Conservation (phyloP, 352 stramenopile genomes). For the Globisporangium lucens region DNA sequence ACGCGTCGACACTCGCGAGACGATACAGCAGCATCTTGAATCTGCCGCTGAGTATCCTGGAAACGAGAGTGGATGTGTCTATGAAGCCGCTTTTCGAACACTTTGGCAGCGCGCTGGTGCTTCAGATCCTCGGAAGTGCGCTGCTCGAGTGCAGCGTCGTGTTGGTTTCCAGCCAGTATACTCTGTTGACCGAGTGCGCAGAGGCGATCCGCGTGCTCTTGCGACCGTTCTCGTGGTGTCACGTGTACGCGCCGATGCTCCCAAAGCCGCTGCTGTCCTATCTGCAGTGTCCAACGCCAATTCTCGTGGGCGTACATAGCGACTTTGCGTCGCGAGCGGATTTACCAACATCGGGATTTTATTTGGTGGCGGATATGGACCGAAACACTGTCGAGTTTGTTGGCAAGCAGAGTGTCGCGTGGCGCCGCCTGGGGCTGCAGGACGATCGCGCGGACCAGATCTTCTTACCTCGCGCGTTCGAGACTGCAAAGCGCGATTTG, state of each 20-base stretch:
- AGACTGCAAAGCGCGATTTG: slow-evolving; percentile 50
- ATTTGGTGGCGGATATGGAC: slow-evolving; percentile 72
- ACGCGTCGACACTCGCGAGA: slow-evolving; percentile 28
- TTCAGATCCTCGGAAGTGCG: slow-evolving; percentile 79
- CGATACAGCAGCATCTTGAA: slow-evolving; percentile 42
- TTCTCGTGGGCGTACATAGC: slow-evolving; percentile 84
- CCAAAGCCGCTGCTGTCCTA: slow-evolving; percentile 84
- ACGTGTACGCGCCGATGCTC: slow-evolving; percentile 87
- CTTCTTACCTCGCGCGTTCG: slow-evolving; percentile 50
- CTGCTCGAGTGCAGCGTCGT: slow-evolving; percentile 88
- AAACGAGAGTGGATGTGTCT: slow-evolving; percentile 62
- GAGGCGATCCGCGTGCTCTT: slow-evolving; percentile 84
- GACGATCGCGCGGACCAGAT: slow-evolving; percentile 36
- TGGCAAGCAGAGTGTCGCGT: slow-evolving; percentile 47
- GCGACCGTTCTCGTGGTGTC: slow-evolving; percentile 87
- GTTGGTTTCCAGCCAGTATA: slow-evolving; percentile 80
- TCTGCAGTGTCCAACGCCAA: slow-evolving; percentile 88
- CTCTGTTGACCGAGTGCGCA: slow-evolving; percentile 74
- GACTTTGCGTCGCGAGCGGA: slow-evolving; percentile 54
- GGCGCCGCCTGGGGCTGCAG: slow-evolving; percentile 52
- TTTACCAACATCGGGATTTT: slow-evolving; percentile 65
- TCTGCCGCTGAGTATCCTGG: slow-evolving; percentile 34
- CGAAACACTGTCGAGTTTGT: slow-evolving; percentile 71
- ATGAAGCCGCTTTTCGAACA: slow-evolving; percentile 65
- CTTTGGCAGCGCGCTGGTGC: slow-evolving; percentile 58